Base-by-base conservation (phyloP, 306 rosid genomes). In the Notholithocarpus densiflorus region DNA sequence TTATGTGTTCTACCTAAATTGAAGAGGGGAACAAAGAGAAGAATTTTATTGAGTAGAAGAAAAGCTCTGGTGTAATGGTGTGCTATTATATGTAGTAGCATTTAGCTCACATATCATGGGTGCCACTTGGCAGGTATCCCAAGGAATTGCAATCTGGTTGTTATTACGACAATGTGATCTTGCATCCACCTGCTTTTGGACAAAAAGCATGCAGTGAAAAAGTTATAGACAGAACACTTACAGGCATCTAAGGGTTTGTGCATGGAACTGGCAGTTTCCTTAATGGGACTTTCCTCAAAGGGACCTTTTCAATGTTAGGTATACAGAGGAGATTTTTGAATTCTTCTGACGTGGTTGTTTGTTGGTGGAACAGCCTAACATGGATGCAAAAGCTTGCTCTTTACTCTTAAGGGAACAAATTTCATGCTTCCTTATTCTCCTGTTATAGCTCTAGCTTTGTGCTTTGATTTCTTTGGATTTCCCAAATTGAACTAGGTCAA, bases 81-180 rank as follows among this genome's bases (percentile, higher is more conserved):
- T 68, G 52, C 51, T 23, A 68, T 68, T 48, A 32, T 68, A 31
- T 73, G 32, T 60, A 11, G 59, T 73, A 55, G 76, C 48, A 8
- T 73, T 51, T 55, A 20, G 43, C 51, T 73, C 40, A 55, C 53
- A 73, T 12, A 26, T 54, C 43, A 55, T 55, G 48, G 77, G 66
- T 55, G 29, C 77, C 77, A 73, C 52, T 53, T 73, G 77, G 53
- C 66, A 55, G 66, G 31, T 56, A 54, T 73, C 27, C 76, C 77
- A 55, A 73, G 17, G 64, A 53, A 73, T n/a, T 51, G 59, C 21
- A 24, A 72, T 29, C 61, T 13, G 37, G 62, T 26, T 26, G 4
- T 72, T 23, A 26, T 72, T 23, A 7, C 29, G 15, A 29, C 23
- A 29, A 29, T 29, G 23, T 64, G 70, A 64, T 64, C 23, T 27